Evolutionary conservation across 2,329 filamentous ascomycete species (phyloP).

Genomic region (Fusarium robinianum): DNA sequence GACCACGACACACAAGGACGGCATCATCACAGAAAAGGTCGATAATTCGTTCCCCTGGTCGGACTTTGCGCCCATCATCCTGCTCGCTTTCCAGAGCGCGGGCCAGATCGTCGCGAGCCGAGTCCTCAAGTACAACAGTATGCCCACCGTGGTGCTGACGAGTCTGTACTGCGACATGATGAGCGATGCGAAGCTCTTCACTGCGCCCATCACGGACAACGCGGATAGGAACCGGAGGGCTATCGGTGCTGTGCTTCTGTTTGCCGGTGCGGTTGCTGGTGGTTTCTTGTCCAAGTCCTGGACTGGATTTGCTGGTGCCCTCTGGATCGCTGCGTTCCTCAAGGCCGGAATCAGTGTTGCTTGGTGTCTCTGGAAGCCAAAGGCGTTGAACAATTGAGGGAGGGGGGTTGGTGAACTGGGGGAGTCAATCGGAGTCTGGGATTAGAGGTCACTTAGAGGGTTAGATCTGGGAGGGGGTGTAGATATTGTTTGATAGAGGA

Average conservation of each 20-base stretch:
- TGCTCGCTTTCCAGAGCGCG: slow-evolving; percentile 35
- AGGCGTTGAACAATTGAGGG: slow-evolving; percentile 10
- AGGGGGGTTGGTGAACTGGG: too few species aligned
- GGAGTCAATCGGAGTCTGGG: too few species aligned
- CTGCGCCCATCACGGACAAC: slow-evolving; percentile 30
- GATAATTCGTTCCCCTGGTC: slow-evolving; percentile 28
- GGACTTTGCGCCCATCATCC: slow-evolving; percentile 32
- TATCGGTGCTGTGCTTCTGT: slow-evolving; percentile 27
- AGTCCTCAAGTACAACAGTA: slow-evolving; percentile 36
- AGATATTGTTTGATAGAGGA: too few species aligned
- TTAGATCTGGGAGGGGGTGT: too few species aligned
- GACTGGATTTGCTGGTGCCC: slow-evolving; percentile 34
- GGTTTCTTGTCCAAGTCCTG: slow-evolving; percentile 37
- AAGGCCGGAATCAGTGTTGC: slow-evolving; percentile 29
- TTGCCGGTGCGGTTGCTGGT: slow-evolving; percentile 30
- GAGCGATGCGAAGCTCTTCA: slow-evolving; percentile 36
- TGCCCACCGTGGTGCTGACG: slow-evolving; percentile 35
- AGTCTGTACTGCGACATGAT: slow-evolving; percentile 38
- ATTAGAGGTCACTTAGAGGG: too few species aligned
- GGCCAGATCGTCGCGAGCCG: slow-evolving; percentile 35
- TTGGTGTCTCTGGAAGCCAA: slow-evolving; percentile 35
- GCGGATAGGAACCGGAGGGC: slow-evolving; percentile 32
- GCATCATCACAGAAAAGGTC: slow-evolving; percentile 31
- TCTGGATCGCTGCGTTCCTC: slow-evolving; percentile 36
- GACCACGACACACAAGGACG: slow-evolving; percentile 19